phyloP scores from a whole-genome alignment of 176 grass and related monocot species.

The Aegilops bicornis region DNA sequence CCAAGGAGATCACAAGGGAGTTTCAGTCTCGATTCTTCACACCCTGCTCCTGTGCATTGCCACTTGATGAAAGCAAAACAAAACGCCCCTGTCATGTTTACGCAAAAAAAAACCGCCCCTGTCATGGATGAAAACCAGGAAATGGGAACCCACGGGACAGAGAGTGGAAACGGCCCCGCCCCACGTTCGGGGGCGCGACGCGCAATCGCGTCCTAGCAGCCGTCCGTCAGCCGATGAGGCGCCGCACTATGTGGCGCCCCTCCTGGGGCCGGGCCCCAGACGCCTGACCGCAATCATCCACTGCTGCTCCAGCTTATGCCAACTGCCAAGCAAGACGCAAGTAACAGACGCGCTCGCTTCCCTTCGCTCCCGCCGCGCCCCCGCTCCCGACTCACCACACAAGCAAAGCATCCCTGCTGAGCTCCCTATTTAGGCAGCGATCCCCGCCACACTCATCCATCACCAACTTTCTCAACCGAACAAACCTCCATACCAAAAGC shows the following conservation, averaged over 20 bases:
- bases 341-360: conserved; percentile 40
- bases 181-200: not conserved
- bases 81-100: not conserved
- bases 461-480: not conserved
- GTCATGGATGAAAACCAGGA: not conserved
- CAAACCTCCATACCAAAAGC: not conserved
- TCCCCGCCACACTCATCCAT: conserved; percentile 22
- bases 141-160: not conserved
- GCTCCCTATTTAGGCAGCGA: not conserved
- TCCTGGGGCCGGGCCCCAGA: conserved; percentile 24
- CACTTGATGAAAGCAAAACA: not conserved
- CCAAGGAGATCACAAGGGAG: not conserved
- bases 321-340: not conserved
- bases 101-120: not conserved
- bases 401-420: not conserved
- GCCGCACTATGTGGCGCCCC: conserved; percentile 1
- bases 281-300: conserved; percentile 1
- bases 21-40: not conserved
- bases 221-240: not conserved
- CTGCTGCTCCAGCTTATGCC: conserved; percentile 13
- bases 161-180: conserved; percentile 2
- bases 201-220: not conserved
- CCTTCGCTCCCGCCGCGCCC: not conserved
- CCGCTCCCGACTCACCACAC: not conserved
- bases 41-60: not conserved